Conservation (phyloP, 352 stramenopile species). For the Globisporangium recalcitrans region DNA sequence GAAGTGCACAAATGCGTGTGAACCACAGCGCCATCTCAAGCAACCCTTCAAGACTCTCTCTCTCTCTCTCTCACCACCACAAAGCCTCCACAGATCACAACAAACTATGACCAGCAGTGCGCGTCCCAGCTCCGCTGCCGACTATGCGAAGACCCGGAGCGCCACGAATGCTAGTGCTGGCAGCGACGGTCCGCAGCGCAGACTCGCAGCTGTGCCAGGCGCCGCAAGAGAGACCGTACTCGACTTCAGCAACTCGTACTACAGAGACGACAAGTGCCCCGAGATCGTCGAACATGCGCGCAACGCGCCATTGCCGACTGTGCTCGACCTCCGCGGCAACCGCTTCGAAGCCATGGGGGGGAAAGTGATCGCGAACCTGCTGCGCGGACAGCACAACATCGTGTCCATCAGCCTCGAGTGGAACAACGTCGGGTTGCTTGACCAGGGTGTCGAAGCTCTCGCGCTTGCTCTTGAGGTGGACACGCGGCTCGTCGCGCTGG, state of each 20-base stretch:
- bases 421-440: constrained; percentile 79
- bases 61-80: neutral
- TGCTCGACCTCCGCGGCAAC: constrained; percentile 69
- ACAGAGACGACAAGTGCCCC: constrained; percentile 57
- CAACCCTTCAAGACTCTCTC: neutral
- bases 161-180: too few species aligned
- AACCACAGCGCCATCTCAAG: neutral
- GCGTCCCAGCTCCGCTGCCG: neutral
- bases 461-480: constrained; percentile 59
- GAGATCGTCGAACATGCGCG: constrained; percentile 49
- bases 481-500: constrained; percentile 51
- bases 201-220: neutral
- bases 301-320: constrained; percentile 30
- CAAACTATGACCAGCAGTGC: neutral
- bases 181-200: neutral
- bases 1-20: neutral
- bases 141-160: neutral
- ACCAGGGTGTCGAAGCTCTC: constrained; percentile 64
- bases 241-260: constrained; percentile 74
- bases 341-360: constrained; percentile 63
- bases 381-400: constrained; percentile 48
- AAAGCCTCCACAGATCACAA: neutral
- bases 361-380: constrained; percentile 40
- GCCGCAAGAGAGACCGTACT: constrained; percentile 24
- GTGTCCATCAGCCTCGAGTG: constrained; percentile 70